phyloP scores from a whole-genome alignment of 1,139 yeast species.

The Kodamaea alishanica region DNA sequence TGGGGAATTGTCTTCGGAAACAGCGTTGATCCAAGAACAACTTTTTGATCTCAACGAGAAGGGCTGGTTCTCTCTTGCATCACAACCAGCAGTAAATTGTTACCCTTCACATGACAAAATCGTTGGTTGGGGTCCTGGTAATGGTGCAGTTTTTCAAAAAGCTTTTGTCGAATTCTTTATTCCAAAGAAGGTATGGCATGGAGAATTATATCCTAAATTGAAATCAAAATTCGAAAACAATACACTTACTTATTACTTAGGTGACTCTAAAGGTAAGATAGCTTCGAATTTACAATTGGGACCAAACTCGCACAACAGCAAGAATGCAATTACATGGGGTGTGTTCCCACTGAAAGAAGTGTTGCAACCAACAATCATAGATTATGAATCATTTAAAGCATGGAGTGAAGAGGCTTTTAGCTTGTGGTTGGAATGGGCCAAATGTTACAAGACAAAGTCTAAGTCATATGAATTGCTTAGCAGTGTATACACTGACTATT shows the following conservation, averaged over 20 bases:
- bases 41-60: conserved; percentile 69
- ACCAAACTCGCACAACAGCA: conserved; percentile 27
- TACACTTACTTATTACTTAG: conserved; percentile 66
- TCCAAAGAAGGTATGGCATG: conserved; percentile 64
- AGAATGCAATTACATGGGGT: conserved; percentile 93
- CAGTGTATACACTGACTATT: conserved; percentile 57
- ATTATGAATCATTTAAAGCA: conserved; percentile 81
- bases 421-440: conserved; percentile 90
- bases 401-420: conserved; percentile 94
- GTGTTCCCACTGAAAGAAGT: conserved; percentile 86
- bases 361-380: conserved; percentile 83
- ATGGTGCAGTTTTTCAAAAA: conserved; percentile 91
- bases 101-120: conserved; percentile 74
- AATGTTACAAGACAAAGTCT: conserved; percentile 60
- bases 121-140: conserved; percentile 92
- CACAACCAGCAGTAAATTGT: conserved; percentile 91
- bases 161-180: conserved; percentile 84
- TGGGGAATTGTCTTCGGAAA: conserved; percentile 78
- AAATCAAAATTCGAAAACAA: conserved; percentile 38
- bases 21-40: conserved; percentile 89
- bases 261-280: conserved; percentile 58
- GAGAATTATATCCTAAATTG: conserved; percentile 49
- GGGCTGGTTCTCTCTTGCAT: conserved; percentile 84
- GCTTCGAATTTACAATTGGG: conserved; percentile 52
- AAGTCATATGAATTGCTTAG: conserved; percentile 59